Conservation (phyloP, 495 filamentous ascomycete species). For the Aeminium ludgeri region DNA sequence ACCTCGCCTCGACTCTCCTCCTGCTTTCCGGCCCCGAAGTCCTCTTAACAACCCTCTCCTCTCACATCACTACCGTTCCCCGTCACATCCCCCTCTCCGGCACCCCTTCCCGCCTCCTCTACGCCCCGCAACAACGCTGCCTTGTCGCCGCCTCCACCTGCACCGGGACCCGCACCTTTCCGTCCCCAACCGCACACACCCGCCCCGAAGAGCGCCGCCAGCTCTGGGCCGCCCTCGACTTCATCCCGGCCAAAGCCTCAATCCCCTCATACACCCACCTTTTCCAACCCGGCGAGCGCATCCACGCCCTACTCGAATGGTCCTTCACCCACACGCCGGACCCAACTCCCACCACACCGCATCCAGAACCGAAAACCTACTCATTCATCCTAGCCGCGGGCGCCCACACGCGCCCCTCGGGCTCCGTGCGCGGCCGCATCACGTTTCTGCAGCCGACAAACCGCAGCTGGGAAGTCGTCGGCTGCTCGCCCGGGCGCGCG, state of each 20-base stretch:
- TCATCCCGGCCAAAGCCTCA: constrained; percentile 1
- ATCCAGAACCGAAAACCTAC: too few relatives aligned
- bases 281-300: constrained; percentile 12
- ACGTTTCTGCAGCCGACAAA: constrained; percentile 10
- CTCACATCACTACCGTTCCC: constrained; percentile 32
- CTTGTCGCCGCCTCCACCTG: constrained; percentile 35
- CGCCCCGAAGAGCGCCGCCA: constrained; percentile 10
- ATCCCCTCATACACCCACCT: constrained; percentile 2
- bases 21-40: constrained; percentile 27
- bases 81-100: constrained; percentile 32
- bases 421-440: constrained; percentile 6
- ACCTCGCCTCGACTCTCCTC: constrained; percentile 18
- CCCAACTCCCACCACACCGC: too few relatives aligned
- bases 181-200: constrained; percentile 22
- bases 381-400: constrained; percentile 11
- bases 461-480: constrained; percentile 2
- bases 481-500: background rate
- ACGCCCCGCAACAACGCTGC: constrained; percentile 32
- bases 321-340: constrained; percentile 7
- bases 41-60: constrained; percentile 33
- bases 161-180: constrained; percentile 26
- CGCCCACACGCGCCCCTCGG: constrained; percentile 1
- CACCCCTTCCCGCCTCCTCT: constrained; percentile 37
- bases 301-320: constrained; percentile 14
- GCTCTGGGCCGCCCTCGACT: constrained; percentile 9